Base-by-base conservation (phyloP, 768 basidiomycete species). In the Xerocomellus amylosporus region DNA sequence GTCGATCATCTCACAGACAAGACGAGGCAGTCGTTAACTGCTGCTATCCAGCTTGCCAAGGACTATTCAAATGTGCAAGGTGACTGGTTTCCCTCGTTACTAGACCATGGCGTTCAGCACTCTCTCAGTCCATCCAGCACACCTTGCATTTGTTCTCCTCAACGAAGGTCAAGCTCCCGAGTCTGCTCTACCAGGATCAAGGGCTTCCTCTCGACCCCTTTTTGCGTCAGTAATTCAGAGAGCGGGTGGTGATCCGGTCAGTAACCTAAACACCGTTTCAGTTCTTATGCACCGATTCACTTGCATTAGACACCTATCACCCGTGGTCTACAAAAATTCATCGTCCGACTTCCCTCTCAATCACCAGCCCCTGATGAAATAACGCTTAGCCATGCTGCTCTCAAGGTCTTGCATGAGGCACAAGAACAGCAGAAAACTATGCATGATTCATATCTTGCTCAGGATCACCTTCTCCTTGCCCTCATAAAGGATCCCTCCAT, bases 401-500 rank as follows among this genome's bases (percentile, higher is more conserved):
- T 80, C 54, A 83, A 85, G 64, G 79, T 92, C 40, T 72, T 96
- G 31, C 81, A 84, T 12, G 87, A 89, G 56, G 92, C 93, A 0
- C 86, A 88, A 56, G 79, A 75, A 13, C 72, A 90, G 24, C 88
- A 88, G 66, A 93, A 91, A 76, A 87, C 77, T 6, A 88, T 88
- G 86, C 87, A 88, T 65, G 93, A 95, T 69, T 87, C 87, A 2
- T 97, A 91, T 71, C 87, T 98, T 54, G 93, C 94, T 0, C 90
- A 95, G 70, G 93, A 98, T 58, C 94, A 97, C 67, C 72, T 98
- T 46, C 78, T 98, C 26, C 84, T 93, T 24, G 93, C 91, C 0
- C 82, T 98, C 46, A 64, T 93, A 60, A 86, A 90, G 59, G 90
- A 94, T 54, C 51, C 81, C 1, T 79, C 81, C 3, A 81, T 98